These are phyloP conservation scores for Jamesozyma jinghongensis DNA, from an alignment of 805 yeast genomes.

Conservation along the genomic window DNA sequence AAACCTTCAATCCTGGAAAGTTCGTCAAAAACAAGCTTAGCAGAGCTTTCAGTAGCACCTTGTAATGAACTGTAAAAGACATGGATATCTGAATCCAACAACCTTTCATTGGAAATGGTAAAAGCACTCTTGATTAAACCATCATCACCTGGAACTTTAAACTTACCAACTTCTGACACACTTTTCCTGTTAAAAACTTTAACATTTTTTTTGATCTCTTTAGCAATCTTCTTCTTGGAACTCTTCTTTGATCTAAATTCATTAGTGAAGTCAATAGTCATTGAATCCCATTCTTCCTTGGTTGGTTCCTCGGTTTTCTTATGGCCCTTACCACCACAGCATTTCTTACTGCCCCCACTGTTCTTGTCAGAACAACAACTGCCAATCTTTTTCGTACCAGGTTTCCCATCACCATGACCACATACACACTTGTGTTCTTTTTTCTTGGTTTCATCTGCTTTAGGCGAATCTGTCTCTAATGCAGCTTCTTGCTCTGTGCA, in stretches of 20 bases:
- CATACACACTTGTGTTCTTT: conserved; percentile 4
- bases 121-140: conserved; percentile 26
- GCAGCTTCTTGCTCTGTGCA: conserved; percentile 9
- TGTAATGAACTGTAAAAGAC: conserved; percentile 81
- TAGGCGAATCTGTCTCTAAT: not conserved
- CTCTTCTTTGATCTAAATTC: conserved; percentile 17
- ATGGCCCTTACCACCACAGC: conserved; percentile 26
- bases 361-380: conserved; percentile 10
- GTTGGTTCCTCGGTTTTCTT: conserved; percentile 20
- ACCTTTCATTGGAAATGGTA: conserved; percentile 34
- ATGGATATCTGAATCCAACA: conserved; percentile 47
- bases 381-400: not conserved
- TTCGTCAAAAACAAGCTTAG: conserved; percentile 39
- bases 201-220: conserved; percentile 2
- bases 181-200: conserved; percentile 4
- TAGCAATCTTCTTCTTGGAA: not conserved
- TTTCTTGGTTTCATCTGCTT: not conserved
- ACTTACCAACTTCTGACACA: conserved; percentile 4
- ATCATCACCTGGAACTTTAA: conserved; percentile 19
- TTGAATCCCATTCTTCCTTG: conserved; percentile 4
- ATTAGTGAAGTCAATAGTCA: conserved; percentile 33
- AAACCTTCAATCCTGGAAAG: conserved; percentile 27
- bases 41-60: conserved; percentile 69
- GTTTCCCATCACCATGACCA: conserved; percentile 2
- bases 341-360: conserved; percentile 8